Evolutionary conservation across 2,329 filamentous ascomycete species (phyloP), one percentile per base, ranked within the genome.

Genomic region (Sporothrix mexicana): DNA sequence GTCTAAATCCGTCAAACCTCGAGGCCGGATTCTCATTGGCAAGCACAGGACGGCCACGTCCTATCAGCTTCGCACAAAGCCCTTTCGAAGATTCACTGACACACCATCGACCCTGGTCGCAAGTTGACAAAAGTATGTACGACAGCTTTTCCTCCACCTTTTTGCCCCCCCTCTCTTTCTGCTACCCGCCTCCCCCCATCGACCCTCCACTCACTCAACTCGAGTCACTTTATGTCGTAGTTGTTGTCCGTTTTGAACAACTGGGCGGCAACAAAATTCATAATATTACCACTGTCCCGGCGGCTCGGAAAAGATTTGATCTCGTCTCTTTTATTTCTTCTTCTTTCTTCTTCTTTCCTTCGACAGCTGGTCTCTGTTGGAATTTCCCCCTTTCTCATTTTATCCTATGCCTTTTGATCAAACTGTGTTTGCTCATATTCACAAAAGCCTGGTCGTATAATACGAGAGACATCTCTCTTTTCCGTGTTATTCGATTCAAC

Each of bases 341-440:
- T 81, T 83, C 82, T 86, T 88, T 85, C 75, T 78, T 80, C 83
- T 82, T 86, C 89, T 85, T 83, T 78, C 80, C 76, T 80, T 79
- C 80, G 78, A 30, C 66, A 73, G 72, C 72, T 73, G 72, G 72
- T 53, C 72, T 73, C 72, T 73, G 72, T 73, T 73, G 69, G 80
- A 76, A 73, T 70, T 75, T 73, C 79, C 80, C 77, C 79, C 77
- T 77, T 76, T 77, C 77, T 80, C 76, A 76, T 80, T 17, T 62
- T 53, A 51, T 80, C 78, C 80, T 78, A 81, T 81, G 77, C 76
- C 30, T 36, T 79, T 53, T 6, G 66, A 68, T 20, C 66, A 68
- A 68, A 68, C 66, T 68, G 66, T 53, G 66, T 68, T 82, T 77
- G 77, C 81, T 74, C 78, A 79, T 77, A 79, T 78, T 80, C 77